A percentile compares a stretch with the other conserved stretches of the same genome.
These are phyloP conservation scores for Canavalia ensiformis DNA, from an alignment of 306 rosid species.

Conservation along the genomic window DNA sequence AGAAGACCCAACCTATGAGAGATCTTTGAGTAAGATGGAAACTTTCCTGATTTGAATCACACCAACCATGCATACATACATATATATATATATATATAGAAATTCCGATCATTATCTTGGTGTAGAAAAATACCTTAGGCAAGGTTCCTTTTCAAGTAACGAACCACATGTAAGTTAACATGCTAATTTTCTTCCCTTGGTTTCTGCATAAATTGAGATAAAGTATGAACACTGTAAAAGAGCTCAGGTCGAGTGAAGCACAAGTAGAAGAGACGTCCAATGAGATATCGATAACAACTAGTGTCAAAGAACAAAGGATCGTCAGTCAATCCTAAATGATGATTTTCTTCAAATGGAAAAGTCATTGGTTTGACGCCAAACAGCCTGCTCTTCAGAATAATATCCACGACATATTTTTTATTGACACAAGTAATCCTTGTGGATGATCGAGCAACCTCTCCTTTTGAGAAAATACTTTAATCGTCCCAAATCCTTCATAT, in stretches of 20 bases:
- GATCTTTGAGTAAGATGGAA: not conserved
- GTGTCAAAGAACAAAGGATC: no score
- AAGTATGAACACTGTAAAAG: no score
- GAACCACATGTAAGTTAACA: not conserved
- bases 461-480: not conserved
- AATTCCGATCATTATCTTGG: not conserved
- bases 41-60: not conserved
- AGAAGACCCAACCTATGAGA: not conserved
- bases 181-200: no score
- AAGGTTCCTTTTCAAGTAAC: not conserved
- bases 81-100: no score
- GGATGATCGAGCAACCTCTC: not conserved
- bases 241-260: no score
- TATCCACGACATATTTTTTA: not conserved
- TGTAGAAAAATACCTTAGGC: not conserved
- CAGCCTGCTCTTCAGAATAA: not conserved
- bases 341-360: no score
- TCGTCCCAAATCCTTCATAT: not conserved
- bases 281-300: no score
- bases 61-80: no score
- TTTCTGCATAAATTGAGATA: no score
- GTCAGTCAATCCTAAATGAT: no score
- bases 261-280: no score
- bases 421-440: not conserved
- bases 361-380: no score